Evolutionary conservation across 2,329 filamentous ascomycete species (phyloP).

Genomic region (Alternaria angustiovoidea): DNA sequence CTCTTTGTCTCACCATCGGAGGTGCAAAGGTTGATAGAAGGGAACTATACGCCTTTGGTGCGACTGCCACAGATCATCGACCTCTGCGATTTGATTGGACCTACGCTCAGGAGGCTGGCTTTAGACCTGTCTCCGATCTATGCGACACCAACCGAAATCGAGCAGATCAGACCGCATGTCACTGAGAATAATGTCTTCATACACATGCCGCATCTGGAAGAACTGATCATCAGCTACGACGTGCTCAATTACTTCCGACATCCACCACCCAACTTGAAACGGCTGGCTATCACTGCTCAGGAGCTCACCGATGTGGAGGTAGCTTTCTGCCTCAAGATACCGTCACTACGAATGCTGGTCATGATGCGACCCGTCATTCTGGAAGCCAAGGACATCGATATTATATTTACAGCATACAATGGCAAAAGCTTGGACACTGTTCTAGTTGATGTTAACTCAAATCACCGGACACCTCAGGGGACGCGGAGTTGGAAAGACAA

Average conservation of each 20-base stretch:
- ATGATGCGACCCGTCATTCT: conserved; percentile 27
- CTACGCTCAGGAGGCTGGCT: conserved; percentile 31
- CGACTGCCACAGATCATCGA: conserved; percentile 37
- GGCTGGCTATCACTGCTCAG: conserved; percentile 35
- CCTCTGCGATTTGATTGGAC: conserved; percentile 26
- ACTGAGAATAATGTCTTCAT: conserved; percentile 31
- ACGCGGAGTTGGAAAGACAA: conserved; percentile 31
- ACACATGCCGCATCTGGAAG: conserved; percentile 34
- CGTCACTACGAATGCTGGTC: conserved; percentile 28
- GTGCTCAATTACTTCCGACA: conserved; percentile 32
- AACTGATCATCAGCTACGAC: conserved; percentile 36
- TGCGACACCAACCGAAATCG: conserved; percentile 19
- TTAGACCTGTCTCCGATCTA: conserved; percentile 34
- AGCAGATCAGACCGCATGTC: conserved; percentile 17
- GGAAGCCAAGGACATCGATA: conserved; percentile 25
- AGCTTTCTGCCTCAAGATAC: conserved; percentile 29
- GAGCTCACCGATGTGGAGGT: conserved; percentile 19
- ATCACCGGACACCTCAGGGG: conserved; percentile 31
- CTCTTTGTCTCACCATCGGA: conserved; percentile 31
- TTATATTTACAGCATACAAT: conserved; percentile 27
- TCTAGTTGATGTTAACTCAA: conserved; percentile 36
- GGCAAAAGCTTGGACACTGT: conserved; percentile 33
- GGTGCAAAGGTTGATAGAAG: conserved; percentile 7
- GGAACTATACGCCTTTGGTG: conserved; percentile 21
- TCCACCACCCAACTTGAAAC: conserved; percentile 36